Evolutionary conservation across 2,329 filamentous ascomycete species (phyloP), one percentile per base, ranked within the genome.

Genomic region (Exserohilum rostratum): DNA sequence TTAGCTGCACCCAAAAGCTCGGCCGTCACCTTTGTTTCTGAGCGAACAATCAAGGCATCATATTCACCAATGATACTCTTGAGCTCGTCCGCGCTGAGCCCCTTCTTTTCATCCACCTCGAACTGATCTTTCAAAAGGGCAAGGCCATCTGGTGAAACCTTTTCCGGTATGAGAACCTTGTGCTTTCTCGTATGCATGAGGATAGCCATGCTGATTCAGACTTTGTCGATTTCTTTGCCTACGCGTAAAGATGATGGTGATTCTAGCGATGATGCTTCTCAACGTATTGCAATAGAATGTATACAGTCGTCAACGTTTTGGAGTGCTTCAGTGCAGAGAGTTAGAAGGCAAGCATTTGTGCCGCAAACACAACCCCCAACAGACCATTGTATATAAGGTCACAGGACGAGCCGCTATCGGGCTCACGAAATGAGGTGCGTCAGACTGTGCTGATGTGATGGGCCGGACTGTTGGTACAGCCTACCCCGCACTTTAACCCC

Each of bases 11-110:
- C 76, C 11, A 93, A 80, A 0, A 93, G 80, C 2, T 82, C 78
- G 0, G 87, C 82, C 0, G 88, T 93, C 55, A 93, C 90, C 68
- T 92, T 89, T 1, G 90, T 93, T 76, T 92, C 90, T 33, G 90
- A 93, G 2, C 90, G 87, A 35, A 93, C 87, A 56, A 93, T 90
- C 46, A 93, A 81, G 17, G 88, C 90, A 43, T 92, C 85, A 72
- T 93, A 93, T 18, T 82, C 78, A 0, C 86, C 83, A 53, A 93
- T 91, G 53, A 88, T 81, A n/a, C 77, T 62, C 37, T 87, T 75
- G 17, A 93, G 81, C 60, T 91, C 84, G 1, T 86, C 80, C 0
- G 87, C 74, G 3, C 81, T 82, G 13, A 93, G 76, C 1, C 83
- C 84, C 45, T 84, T 83, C 47, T 83, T 84, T 59, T 87, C 85